Conservation (phyloP, 768 basidiomycete species). For the Lentinula raphanica region DNA sequence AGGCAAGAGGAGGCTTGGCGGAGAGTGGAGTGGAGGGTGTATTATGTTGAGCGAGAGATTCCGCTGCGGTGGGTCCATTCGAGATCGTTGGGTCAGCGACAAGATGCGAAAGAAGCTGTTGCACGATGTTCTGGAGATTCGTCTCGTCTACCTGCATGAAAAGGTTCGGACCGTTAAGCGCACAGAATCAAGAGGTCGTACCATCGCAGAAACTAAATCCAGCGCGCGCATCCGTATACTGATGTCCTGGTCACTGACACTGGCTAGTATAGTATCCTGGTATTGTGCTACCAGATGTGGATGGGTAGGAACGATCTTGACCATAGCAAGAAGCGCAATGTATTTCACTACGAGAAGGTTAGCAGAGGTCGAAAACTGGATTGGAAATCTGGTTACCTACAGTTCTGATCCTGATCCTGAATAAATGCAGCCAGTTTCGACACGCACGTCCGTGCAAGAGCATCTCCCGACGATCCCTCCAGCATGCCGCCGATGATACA, state of each 20-base stretch:
- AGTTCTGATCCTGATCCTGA: conserved; percentile 90
- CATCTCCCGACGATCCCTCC: conserved; percentile 67
- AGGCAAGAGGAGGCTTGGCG: conserved; percentile 27
- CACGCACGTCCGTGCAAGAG: conserved; percentile 82
- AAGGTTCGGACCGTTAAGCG: conserved; percentile 1
- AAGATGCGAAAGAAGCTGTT: conserved; percentile 85
- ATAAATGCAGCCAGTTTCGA: conserved; percentile 91
- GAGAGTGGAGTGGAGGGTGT: conserved; percentile 27
- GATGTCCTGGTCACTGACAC: conserved; percentile 89
- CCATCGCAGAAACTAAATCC: conserved; percentile 92
- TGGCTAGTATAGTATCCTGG: conserved; percentile 85
- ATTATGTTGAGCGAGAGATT: conserved; percentile 44
- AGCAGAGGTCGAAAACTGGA: background rate
- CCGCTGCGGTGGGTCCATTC: conserved; percentile 54
- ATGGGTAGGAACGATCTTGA: conserved; percentile 91
- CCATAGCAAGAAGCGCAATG: conserved; percentile 91
- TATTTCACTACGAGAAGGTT: conserved; percentile 75
- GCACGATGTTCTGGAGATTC: conserved; percentile 86
- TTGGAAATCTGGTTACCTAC: conserved; percentile 43
- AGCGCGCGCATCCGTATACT: conserved; percentile 95
- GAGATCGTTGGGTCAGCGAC: conserved; percentile 51
- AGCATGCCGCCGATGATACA: conserved; percentile 98
- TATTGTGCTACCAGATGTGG: conserved; percentile 87
- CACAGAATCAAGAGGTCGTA: conserved; percentile 27
- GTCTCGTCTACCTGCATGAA: conserved; percentile 65